Conservation (phyloP, 768 basidiomycete species). For the Leccinum arenicola region DNA sequence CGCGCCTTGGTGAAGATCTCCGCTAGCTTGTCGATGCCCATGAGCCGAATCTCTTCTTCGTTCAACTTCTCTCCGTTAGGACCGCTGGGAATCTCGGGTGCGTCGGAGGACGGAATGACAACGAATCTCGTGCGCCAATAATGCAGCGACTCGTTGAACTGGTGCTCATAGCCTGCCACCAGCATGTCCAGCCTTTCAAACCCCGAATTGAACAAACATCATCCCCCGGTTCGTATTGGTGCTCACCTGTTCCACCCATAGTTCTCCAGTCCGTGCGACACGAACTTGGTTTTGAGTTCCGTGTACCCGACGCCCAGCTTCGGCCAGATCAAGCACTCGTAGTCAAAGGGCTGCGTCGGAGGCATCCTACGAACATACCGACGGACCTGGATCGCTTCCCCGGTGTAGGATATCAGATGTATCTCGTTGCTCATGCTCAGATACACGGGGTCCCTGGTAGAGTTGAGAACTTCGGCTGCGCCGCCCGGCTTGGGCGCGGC, state of each 20-base stretch:
- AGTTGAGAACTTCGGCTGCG: slow-evolving; percentile 61
- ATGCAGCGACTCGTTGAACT: slow-evolving; percentile 76
- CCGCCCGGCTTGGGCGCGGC: slow-evolving; percentile 54
- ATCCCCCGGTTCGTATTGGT: background rate
- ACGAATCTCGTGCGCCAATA: slow-evolving; percentile 96
- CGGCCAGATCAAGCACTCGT: slow-evolving; percentile 93
- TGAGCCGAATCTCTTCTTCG: slow-evolving; percentile 83
- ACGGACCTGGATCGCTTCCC: slow-evolving; percentile 86
- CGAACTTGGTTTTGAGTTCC: slow-evolving; percentile 70
- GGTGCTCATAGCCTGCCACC: slow-evolving; percentile 76
- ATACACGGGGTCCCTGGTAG: slow-evolving; percentile 72
- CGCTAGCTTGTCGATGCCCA: slow-evolving; percentile 89
- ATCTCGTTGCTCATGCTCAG: slow-evolving; percentile 95
- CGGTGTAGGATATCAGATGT: slow-evolving; percentile 87
- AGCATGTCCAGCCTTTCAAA: slow-evolving; percentile 73
- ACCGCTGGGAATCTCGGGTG: slow-evolving; percentile 52
- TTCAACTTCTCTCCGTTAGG: slow-evolving; percentile 72
- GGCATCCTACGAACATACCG: slow-evolving; percentile 78
- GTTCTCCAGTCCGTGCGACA: slow-evolving; percentile 74
- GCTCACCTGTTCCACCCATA: slow-evolving; percentile 84
- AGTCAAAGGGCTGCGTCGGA: slow-evolving; percentile 60
- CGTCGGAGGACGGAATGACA: slow-evolving; percentile 81
- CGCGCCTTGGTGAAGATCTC: slow-evolving; percentile 84
- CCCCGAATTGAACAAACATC: background rate
- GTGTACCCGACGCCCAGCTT: slow-evolving; percentile 86